Evolutionary conservation across 2,329 filamentous ascomycete species (phyloP), one percentile per base, ranked within the genome.

Genomic region (Epichloe baconii): DNA sequence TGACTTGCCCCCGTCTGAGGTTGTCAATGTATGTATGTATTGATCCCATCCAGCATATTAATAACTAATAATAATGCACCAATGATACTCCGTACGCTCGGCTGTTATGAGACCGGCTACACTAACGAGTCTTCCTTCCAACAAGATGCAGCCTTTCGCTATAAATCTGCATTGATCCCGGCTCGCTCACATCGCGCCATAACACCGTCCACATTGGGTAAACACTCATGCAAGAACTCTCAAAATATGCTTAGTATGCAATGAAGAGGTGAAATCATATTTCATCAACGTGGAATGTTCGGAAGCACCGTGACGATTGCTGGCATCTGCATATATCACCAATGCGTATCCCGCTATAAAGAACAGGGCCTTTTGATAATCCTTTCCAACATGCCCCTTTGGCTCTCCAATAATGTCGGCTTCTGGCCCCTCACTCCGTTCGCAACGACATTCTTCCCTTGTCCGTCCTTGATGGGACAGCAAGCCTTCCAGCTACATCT

Each of bases 311-410:
- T n/a, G 17, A 23, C 35, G 17, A 37, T 42, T 42, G 42, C 44
- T 31, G 49, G 40, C 34, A 47, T 26, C 48, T 52, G 31, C 41
- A 52, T 43, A 41, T 48, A 46, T 52, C 31, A 31, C 35, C 37
- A 47, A 40, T n/a, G 21, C 46, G 11, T 44, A 17, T 34, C 35
- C 46, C 26, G 46, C 36, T 52, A 12, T 37, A 37, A 42, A 45
- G 21, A 36, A 34, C 41, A 44, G 17, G 8, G 19, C 36, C 23
- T 15, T 19, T 49, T 49, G 17, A 11, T 41, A 14, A 11, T 31
- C 23, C 34, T 44, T 37, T 43, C 31, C 47, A 3, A 26, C 7
- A 42, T 49, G 8, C 47, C 15, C 11, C 44, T 8, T 45, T 23
- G 34, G 15, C 19, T n/a, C n/a, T 37, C 23, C 35, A 17, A 26